phyloP scores from a whole-genome alignment of 208 protist species.

The Leishmania lainsoni region DNA sequence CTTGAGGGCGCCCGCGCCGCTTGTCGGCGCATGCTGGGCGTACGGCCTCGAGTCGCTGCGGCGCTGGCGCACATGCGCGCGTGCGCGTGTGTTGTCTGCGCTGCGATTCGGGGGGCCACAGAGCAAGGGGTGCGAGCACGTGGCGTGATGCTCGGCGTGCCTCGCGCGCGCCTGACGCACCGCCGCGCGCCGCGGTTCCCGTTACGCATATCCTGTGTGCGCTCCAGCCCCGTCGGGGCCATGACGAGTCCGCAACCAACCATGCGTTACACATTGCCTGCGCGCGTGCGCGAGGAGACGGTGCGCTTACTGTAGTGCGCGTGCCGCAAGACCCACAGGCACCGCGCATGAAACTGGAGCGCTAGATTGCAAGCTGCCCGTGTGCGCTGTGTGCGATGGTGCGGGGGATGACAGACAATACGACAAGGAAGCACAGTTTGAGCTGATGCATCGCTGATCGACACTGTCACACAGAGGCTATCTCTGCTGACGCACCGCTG shows the following conservation, averaged over 20 bases:
- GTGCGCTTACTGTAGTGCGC: constrained; percentile 24
- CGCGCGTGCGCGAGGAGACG: not conserved
- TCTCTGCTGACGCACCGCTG: constrained; percentile 16
- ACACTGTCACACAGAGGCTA: constrained; percentile 19
- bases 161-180: constrained; percentile 20
- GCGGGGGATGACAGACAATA: constrained; percentile 17
- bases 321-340: constrained; percentile 25
- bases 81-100: constrained; percentile 10
- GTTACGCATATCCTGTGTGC: constrained; percentile 35
- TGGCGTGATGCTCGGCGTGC: constrained; percentile 22
- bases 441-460: constrained; percentile 24
- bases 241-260: constrained; percentile 35
- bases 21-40: constrained; percentile 22
- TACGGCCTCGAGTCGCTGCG: constrained; percentile 22
- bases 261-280: constrained; percentile 18
- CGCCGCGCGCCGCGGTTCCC: constrained; percentile 23
- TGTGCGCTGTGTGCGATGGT: constrained; percentile 1
- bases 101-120: constrained; percentile 19
- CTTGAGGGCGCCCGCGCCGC: constrained; percentile 22
- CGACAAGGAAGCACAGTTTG: constrained; percentile 23
- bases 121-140: constrained; percentile 22
- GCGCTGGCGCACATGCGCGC: constrained; percentile 8
- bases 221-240: constrained; percentile 32
- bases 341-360: constrained; percentile 29
- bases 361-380: constrained; percentile 4